Conservation (phyloP, 1,139 yeast genomes). For the Torulaspora globosa region DNA sequence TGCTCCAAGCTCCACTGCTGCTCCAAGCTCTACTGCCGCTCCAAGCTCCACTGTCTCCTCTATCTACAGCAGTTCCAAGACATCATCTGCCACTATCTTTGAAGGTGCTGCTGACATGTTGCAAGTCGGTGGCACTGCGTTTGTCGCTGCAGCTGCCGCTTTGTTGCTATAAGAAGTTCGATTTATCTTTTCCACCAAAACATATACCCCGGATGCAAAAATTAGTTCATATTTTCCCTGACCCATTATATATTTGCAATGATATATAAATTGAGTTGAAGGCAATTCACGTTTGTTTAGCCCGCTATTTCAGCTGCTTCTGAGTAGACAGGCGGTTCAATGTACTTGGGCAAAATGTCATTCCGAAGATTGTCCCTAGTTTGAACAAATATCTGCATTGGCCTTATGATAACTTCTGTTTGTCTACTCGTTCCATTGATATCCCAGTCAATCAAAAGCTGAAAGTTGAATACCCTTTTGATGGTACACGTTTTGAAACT, state of each 20-base stretch:
- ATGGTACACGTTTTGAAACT: conserved; percentile 34
- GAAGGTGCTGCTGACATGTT: conserved; percentile 35
- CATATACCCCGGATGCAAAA: conserved; percentile 7
- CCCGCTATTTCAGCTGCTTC: conserved; percentile 6
- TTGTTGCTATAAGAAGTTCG: conserved; percentile 25
- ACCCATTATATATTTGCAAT: background rate
- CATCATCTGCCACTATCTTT: conserved; percentile 11
- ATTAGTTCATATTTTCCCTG: conserved; percentile 3
- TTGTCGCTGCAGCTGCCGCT: conserved; percentile 38
- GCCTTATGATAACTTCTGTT: conserved; percentile 26
- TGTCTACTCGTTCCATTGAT: conserved; percentile 22
- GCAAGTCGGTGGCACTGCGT: conserved; percentile 31
- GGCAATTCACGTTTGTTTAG: conserved; percentile 5
- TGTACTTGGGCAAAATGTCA: conserved; percentile 14
- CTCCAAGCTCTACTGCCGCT: conserved; percentile 9
- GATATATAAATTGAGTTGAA: conserved; percentile 3
- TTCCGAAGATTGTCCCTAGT: conserved; percentile 9
- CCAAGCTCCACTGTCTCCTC: conserved; percentile 5
- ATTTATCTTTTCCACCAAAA: background rate
- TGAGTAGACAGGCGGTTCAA: conserved; percentile 14
- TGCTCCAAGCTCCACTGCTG: conserved; percentile 6
- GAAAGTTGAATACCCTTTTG: conserved; percentile 28
- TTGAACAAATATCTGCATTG: conserved; percentile 26
- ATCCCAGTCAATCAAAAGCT: conserved; percentile 28
- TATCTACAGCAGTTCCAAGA: background rate